Evolutionary conservation across 169 alveolate species (phyloP).

Genomic region (Plasmodium yoelii): DNA sequence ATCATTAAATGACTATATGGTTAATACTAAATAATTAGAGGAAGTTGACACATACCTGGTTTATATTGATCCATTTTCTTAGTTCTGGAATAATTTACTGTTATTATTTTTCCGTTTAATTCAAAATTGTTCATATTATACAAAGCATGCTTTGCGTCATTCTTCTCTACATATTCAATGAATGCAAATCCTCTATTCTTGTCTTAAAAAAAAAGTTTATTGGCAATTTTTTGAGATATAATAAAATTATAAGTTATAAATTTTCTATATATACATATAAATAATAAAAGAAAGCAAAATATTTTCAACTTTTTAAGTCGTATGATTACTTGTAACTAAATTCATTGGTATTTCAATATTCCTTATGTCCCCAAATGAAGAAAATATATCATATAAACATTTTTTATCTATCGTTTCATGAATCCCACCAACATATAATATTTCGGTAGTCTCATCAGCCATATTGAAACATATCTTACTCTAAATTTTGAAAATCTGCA

Average conservation of each 20-base stretch:
- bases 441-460: constrained; percentile 51
- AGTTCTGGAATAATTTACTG: constrained; percentile 81
- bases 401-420: constrained; percentile 85
- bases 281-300: constrained; percentile 5
- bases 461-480: constrained; percentile 5
- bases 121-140: constrained; percentile 86
- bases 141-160: constrained; percentile 87
- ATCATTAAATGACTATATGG: too few species aligned
- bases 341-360: constrained; percentile 85
- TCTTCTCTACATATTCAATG: constrained; percentile 84
- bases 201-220: constrained; percentile 57
- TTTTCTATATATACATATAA: neutral
- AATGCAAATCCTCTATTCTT: constrained; percentile 85
- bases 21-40: neutral
- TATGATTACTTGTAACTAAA: constrained; percentile 79
- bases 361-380: constrained; percentile 87
- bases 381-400: constrained; percentile 84
- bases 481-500: too few species aligned
- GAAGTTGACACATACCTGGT: constrained; percentile 29
- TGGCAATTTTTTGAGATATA: neutral
- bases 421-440: constrained; percentile 84
- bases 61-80: constrained; percentile 64
- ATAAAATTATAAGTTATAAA: neutral
- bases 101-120: constrained; percentile 82
- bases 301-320: neutral